Conservation (phyloP, 768 basidiomycete genomes). For the Omphalotus guepiniiformis region DNA sequence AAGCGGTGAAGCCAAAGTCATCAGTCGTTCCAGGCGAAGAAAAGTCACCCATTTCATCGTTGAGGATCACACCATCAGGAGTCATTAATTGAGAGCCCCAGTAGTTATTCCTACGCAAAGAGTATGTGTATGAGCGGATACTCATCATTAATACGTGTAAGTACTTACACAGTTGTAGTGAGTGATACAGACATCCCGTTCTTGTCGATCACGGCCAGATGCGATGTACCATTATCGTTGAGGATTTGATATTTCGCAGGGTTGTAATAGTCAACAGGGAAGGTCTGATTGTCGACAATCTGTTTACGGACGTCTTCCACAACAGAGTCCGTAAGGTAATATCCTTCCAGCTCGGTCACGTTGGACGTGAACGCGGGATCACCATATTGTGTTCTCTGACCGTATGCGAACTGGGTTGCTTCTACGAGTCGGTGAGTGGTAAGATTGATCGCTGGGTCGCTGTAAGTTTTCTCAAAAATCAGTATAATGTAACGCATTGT, state of each 20-base stretch:
- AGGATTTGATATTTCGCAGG: conserved; percentile 23
- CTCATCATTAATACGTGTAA: not conserved
- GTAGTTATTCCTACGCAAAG: conserved; percentile 13
- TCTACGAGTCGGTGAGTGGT: conserved; percentile 32
- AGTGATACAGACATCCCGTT: conserved; percentile 23
- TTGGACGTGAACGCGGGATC: conserved; percentile 36
- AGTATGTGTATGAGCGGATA: not conserved
- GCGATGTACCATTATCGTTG: conserved; percentile 31
- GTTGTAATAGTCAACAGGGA: conserved; percentile 24
- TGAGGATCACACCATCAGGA: conserved; percentile 19
- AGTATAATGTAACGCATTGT: not conserved
- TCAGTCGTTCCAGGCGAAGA: conserved; percentile 21
- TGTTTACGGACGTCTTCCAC: conserved; percentile 21
- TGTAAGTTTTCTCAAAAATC: not conserved
- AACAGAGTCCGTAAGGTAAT: conserved; percentile 22
- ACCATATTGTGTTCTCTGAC: conserved; percentile 25
- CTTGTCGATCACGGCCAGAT: conserved; percentile 31
- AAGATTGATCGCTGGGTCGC: conserved; percentile 25
- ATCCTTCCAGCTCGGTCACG: conserved; percentile 28
- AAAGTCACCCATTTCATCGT: conserved; percentile 28
- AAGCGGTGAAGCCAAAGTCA: conserved; percentile 32
- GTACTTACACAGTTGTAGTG: conserved; percentile 18
- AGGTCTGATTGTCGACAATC: conserved; percentile 25
- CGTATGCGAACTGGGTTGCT: conserved; percentile 31
- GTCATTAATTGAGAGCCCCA: conserved; percentile 26